Evolutionary conservation across 306 rosid species (phyloP).

Genomic region (Benincasa hispida): DNA sequence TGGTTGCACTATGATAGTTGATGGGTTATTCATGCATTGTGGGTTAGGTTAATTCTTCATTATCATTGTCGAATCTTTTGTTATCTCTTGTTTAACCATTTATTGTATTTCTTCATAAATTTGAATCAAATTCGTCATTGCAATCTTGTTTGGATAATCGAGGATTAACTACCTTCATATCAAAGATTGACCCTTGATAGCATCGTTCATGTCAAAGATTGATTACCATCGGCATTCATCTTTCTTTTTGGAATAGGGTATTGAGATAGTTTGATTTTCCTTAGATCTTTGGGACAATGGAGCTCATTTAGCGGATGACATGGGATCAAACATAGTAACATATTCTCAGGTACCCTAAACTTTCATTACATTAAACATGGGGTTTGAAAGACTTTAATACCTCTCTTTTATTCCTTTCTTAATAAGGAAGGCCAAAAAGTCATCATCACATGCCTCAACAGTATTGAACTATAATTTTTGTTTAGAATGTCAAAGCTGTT

Average conservation of each 20-base stretch:
- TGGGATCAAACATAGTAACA: slow-evolving; percentile 62
- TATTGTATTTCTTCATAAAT: too few species aligned
- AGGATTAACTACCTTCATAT: too few species aligned
- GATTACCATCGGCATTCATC: too few species aligned
- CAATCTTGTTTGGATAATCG: too few species aligned
- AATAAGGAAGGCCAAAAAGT: neutral
- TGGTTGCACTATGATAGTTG: too few species aligned
- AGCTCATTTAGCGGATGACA: slow-evolving; percentile 58
- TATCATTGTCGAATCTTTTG: too few species aligned
- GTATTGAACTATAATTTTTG: slow-evolving; percentile 11
- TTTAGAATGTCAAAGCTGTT: slow-evolving; percentile 91
- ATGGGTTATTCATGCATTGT: too few species aligned
- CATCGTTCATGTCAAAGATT: too few species aligned
- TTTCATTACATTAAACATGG: neutral
- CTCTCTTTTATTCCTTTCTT: neutral
- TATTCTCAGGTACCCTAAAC: slow-evolving; percentile 48
- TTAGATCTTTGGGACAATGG: slow-evolving; percentile 82
- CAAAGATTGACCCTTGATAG: too few species aligned
- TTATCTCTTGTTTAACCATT: too few species aligned
- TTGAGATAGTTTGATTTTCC: neutral
- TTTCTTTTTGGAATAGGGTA: neutral
- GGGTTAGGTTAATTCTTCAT: too few species aligned
- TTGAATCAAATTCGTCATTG: too few species aligned
- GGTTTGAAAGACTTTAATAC: neutral
- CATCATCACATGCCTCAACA: neutral